These are phyloP conservation scores for Colletotrichum graminicola DNA, from an alignment of 2,329 filamentous ascomycete genomes.

Conservation along the genomic window DNA sequence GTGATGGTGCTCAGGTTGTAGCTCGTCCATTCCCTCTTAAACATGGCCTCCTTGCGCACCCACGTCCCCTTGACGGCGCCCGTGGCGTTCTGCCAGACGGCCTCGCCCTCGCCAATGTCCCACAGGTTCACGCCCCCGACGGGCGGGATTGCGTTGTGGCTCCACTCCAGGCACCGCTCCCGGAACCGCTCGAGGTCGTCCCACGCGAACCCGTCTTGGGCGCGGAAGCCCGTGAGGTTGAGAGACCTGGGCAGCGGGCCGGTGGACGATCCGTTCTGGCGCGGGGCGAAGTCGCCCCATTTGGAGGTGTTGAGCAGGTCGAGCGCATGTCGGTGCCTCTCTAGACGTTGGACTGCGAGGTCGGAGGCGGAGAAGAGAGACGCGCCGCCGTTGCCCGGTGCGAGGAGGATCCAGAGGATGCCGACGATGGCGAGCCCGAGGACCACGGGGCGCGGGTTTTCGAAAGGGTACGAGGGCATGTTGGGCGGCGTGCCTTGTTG, in stretches of 20 bases:
- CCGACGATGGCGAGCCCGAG: constrained; percentile 57
- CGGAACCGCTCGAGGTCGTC: constrained; percentile 76
- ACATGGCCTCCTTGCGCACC: constrained; percentile 69
- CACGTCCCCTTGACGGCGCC: constrained; percentile 83
- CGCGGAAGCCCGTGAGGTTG: constrained; percentile 82
- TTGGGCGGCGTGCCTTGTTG: constrained; percentile 45
- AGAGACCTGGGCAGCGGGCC: constrained; percentile 59
- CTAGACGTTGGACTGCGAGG: constrained; percentile 55
- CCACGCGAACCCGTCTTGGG: constrained; percentile 83
- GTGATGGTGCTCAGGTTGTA: constrained; percentile 76
- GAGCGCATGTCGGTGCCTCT: constrained; percentile 65
- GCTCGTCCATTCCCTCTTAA: constrained; percentile 59
- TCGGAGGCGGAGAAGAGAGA: constrained; percentile 55
- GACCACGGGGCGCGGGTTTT: constrained; percentile 50
- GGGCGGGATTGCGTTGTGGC: constrained; percentile 62
- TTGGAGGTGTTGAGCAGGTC: constrained; percentile 65
- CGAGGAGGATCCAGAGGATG: constrained; percentile 59
- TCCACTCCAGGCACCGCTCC: constrained; percentile 73
- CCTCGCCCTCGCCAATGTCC: constrained; percentile 54
- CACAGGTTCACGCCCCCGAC: constrained; percentile 56
- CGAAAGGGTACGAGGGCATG: constrained; percentile 60
- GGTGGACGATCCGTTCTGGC: constrained; percentile 36
- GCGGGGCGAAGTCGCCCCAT: constrained; percentile 72
- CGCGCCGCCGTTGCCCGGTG: constrained; percentile 40
- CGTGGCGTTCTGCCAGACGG: constrained; percentile 82